phyloP scores from a whole-genome alignment of 345 rosid species.

The Boechera divaricarpa region DNA sequence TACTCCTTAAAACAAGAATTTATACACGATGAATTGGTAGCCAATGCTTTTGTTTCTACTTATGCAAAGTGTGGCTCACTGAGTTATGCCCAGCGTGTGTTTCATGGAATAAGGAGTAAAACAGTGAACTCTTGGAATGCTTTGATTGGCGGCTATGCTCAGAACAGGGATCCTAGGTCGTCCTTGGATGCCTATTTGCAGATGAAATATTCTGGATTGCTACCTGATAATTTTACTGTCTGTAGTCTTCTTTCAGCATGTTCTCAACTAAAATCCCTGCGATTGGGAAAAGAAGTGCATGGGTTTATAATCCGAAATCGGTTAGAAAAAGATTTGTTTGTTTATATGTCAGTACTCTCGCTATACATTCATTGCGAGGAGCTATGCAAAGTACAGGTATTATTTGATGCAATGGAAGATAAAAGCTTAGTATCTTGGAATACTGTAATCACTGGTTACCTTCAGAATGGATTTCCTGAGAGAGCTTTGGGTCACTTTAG shows the following conservation, averaged over 20 bases:
- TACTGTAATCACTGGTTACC: slow-evolving; percentile 59
- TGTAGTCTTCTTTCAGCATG: slow-evolving; percentile 66
- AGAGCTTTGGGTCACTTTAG: slow-evolving; percentile 58
- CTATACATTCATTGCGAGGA: slow-evolving; percentile 59
- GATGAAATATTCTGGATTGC: slow-evolving; percentile 53
- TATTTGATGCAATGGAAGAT: slow-evolving; percentile 58
- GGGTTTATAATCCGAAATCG: slow-evolving; percentile 56
- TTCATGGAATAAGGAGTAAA: slow-evolving; percentile 48
- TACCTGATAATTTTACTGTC: slow-evolving; percentile 61
- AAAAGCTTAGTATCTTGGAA: slow-evolving; percentile 69
- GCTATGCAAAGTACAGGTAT: slow-evolving; percentile 47
- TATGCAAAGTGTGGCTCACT: slow-evolving; percentile 60
- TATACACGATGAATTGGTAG: slow-evolving; percentile 52
- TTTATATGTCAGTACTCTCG: slow-evolving; percentile 57
- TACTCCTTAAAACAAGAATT: slow-evolving; percentile 58
- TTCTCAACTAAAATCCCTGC: slow-evolving; percentile 51
- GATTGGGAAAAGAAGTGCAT: slow-evolving; percentile 57
- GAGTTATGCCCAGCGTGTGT: slow-evolving; percentile 52
- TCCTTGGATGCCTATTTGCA: slow-evolving; percentile 52
- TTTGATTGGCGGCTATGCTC: slow-evolving; percentile 58
- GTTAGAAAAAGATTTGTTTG: slow-evolving; percentile 55
- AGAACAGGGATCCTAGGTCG: slow-evolving; percentile 55
- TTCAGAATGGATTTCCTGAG: slow-evolving; percentile 57
- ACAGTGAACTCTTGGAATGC: slow-evolving; percentile 78
- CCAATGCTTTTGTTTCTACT: slow-evolving; percentile 62